These are phyloP conservation scores for Peronospora destructor DNA, from an alignment of 352 stramenopile species.

Conservation along the genomic window DNA sequence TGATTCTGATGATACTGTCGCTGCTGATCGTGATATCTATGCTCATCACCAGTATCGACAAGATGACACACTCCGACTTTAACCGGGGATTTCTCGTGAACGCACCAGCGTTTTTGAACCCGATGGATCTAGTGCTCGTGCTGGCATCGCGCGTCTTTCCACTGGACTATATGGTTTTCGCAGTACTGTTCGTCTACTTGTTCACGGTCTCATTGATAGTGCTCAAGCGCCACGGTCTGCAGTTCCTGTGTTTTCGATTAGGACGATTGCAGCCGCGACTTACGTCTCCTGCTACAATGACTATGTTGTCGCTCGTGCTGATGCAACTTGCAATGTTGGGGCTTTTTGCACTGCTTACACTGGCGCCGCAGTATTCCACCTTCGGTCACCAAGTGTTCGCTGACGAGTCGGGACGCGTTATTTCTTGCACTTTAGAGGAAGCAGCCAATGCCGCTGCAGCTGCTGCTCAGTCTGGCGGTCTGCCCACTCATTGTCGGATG, in stretches of 20 bases:
- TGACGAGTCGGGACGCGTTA: slow-evolving; percentile 35
- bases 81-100: slow-evolving; percentile 65
- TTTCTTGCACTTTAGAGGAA: slow-evolving; percentile 63
- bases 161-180: slow-evolving; percentile 80
- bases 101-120: slow-evolving; percentile 53
- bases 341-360: slow-evolving; percentile 72
- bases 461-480: slow-evolving; percentile 19
- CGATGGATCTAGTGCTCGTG: slow-evolving; percentile 68
- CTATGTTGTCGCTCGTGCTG: slow-evolving; percentile 66
- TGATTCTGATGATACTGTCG: slow-evolving; percentile 52
- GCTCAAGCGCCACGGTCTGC: slow-evolving; percentile 67
- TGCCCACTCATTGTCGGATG: slow-evolving; percentile 53
- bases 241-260: slow-evolving; percentile 74
- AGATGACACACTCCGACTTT: slow-evolving; percentile 70
- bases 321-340: slow-evolving; percentile 79
- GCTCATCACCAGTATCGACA: slow-evolving; percentile 75
- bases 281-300: slow-evolving; percentile 70
- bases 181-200: slow-evolving; percentile 69
- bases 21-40: slow-evolving; percentile 66
- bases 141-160: slow-evolving; percentile 69
- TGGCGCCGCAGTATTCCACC: slow-evolving; percentile 79
- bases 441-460: slow-evolving; percentile 38
- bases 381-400: slow-evolving; percentile 76
- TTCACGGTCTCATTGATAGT: slow-evolving; percentile 72
- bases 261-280: slow-evolving; percentile 62